phyloP scores from a whole-genome alignment of 768 basidiomycete species.

The Mycena capillaripes region DNA sequence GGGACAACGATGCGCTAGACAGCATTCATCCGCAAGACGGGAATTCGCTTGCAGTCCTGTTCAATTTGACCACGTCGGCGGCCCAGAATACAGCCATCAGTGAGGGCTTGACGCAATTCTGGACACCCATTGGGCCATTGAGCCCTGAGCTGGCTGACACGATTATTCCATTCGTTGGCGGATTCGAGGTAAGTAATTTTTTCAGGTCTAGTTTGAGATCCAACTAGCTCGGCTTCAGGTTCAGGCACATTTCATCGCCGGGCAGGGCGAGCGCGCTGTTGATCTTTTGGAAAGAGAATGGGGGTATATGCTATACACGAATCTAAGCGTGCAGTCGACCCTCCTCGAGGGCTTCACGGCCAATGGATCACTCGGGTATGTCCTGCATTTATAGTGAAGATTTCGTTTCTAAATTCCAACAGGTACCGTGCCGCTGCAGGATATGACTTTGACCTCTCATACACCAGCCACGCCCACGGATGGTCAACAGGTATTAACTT shows the following conservation, averaged over 20 bases:
- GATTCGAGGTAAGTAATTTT: slow-evolving; percentile 59
- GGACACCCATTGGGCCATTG: slow-evolving; percentile 63
- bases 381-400: background rate
- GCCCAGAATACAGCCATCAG: slow-evolving; percentile 59
- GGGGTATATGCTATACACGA: slow-evolving; percentile 66
- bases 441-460: slow-evolving; percentile 61
- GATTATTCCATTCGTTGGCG: slow-evolving; percentile 65
- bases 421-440: slow-evolving; percentile 61
- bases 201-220: background rate
- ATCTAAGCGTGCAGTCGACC: slow-evolving; percentile 55
- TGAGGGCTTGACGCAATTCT: slow-evolving; percentile 58
- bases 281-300: slow-evolving; percentile 61
- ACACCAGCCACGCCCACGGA: slow-evolving; percentile 63
- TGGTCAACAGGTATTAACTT: slow-evolving; percentile 52
- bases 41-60: slow-evolving; percentile 63
- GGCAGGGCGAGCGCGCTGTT: slow-evolving; percentile 60
- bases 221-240: slow-evolving; percentile 44
- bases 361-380: slow-evolving; percentile 61
- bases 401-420: background rate
- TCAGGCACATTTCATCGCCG: slow-evolving; percentile 53
- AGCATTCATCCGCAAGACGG: slow-evolving; percentile 64
- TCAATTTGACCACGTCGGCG: slow-evolving; percentile 56
- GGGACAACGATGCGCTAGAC: slow-evolving; percentile 58
- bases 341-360: slow-evolving; percentile 63
- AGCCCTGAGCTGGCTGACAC: slow-evolving; percentile 66